phyloP scores from a whole-genome alignment of 805 yeast genomes.

The Metschnikowia kofuensis region DNA sequence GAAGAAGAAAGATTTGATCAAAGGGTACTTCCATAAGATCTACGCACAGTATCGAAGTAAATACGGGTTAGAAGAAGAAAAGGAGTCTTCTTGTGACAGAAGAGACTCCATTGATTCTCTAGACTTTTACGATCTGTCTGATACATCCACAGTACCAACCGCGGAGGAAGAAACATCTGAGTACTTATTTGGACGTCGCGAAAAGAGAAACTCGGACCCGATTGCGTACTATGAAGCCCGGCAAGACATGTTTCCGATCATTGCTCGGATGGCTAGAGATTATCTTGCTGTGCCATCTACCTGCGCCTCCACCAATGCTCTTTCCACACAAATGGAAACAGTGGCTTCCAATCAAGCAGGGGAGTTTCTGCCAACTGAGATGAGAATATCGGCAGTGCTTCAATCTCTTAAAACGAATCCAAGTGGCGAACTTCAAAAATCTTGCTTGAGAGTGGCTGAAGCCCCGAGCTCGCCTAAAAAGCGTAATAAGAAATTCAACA shows the following conservation, averaged over 20 bases:
- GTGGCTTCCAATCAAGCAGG: too few species aligned
- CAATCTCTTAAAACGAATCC: too few species aligned
- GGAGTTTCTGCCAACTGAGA: too few species aligned
- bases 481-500: too few species aligned
- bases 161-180: neutral
- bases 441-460: too few species aligned
- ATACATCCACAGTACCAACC: too few species aligned
- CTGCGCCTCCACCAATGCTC: neutral
- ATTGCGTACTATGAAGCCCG: neutral
- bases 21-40: neutral
- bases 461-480: too few species aligned
- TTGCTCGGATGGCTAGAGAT: slow-evolving; percentile 3
- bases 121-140: neutral
- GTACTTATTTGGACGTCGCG: neutral
- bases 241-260: neutral
- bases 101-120: neutral
- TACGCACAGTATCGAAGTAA: neutral
- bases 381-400: too few species aligned
- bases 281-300: neutral
- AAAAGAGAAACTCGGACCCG: neutral
- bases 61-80: neutral
- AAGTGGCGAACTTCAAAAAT: too few species aligned
- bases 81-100: neutral
- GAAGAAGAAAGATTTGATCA: neutral
- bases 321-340: neutral